A percentile compares a stretch with the other conserved stretches of the same genome.
Conservation (phyloP, 2,329 filamentous ascomycete genomes). For the Sodiomyces alkalinus region DNA sequence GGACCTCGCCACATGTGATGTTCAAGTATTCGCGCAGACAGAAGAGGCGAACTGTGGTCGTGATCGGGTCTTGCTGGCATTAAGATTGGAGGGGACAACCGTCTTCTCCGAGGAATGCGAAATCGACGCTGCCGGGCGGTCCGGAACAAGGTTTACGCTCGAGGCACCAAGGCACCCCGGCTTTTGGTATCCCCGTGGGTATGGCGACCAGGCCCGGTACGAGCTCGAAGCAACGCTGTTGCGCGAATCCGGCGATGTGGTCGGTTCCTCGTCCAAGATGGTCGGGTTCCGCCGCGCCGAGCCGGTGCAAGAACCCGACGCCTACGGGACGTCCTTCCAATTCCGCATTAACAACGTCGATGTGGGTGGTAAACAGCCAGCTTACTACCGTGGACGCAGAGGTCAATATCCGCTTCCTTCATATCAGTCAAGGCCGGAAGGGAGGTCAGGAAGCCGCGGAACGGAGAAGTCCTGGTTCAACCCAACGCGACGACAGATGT, state of each 20-base stretch:
- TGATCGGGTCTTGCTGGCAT: slow-evolving; percentile 11
- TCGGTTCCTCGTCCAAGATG: slow-evolving; percentile 4
- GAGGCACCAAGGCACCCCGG: slow-evolving; percentile 3
- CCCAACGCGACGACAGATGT: slow-evolving; percentile 25
- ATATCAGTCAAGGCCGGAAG: slow-evolving; percentile 24
- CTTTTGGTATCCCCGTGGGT: slow-evolving; percentile 8
- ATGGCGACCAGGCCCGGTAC: slow-evolving; percentile 7
- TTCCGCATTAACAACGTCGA: slow-evolving; percentile 9
- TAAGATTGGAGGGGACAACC: slow-evolving; percentile 9
- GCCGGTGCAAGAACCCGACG: slow-evolving; percentile 8
- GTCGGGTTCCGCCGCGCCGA: slow-evolving; percentile 9
- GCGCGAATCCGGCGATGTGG: not conserved
- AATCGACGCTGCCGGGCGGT: not conserved
- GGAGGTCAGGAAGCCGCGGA: slow-evolving; percentile 15
- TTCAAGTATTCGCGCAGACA: slow-evolving; percentile 21
- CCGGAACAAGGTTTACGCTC: not conserved
- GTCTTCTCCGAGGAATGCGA: not conserved
- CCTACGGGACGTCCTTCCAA: slow-evolving; percentile 8
- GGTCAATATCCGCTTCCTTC: slow-evolving; percentile 21
- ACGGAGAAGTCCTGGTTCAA: slow-evolving; percentile 11
- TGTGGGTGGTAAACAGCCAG: slow-evolving; percentile 25
- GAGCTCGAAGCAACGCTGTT: slow-evolving; percentile 4
- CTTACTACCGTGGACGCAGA: slow-evolving; percentile 11
- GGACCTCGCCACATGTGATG: slow-evolving; percentile 21
- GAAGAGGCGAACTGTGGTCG: slow-evolving; percentile 8